A percentile compares a stretch with the other conserved stretches of the same genome.
Conservation (phyloP, 805 yeast genomes). For the Peterozyma xylosa region DNA sequence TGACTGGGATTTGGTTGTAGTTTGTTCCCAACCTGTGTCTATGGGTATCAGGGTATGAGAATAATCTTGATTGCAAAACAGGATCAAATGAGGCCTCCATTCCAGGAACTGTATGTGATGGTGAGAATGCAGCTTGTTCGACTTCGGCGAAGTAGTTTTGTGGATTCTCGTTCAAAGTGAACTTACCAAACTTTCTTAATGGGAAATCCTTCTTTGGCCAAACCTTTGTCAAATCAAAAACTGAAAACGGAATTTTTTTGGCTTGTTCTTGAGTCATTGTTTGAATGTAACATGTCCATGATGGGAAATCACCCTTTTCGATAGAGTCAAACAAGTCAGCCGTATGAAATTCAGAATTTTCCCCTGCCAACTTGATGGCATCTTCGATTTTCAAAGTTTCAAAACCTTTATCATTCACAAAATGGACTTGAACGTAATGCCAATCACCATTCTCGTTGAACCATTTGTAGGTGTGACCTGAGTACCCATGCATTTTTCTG, state of each 20-base stretch:
- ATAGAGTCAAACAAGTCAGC: constrained; percentile 75
- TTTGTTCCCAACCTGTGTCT: constrained; percentile 76
- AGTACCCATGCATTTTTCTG: constrained; percentile 78
- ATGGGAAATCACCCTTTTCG: constrained; percentile 69
- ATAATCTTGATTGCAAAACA: constrained; percentile 73
- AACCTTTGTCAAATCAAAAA: constrained; percentile 84
- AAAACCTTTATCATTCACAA: constrained; percentile 51
- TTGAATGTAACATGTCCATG: constrained; percentile 83
- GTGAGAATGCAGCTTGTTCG: constrained; percentile 82
- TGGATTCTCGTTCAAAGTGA: constrained; percentile 77
- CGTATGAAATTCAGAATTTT: constrained; percentile 78
- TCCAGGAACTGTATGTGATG: constrained; percentile 79
- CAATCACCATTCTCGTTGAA: constrained; percentile 67
- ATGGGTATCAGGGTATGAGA: constrained; percentile 80
- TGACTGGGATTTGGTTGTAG: constrained; percentile 82
- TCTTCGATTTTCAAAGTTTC: constrained; percentile 51
- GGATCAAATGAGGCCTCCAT: constrained; percentile 82
- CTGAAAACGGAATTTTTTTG: constrained; percentile 66
- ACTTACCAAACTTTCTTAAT: constrained; percentile 75
- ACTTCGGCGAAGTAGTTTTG: constrained; percentile 81
- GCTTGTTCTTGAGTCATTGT: constrained; percentile 83
- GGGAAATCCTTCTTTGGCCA: constrained; percentile 91
- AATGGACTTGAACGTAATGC: constrained; percentile 74
- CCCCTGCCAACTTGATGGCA: constrained; percentile 60
- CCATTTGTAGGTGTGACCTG: constrained; percentile 84